Evolutionary conservation across 495 filamentous ascomycete genomes (phyloP).

Genomic region (Parathielavia hyrcaniae): DNA sequence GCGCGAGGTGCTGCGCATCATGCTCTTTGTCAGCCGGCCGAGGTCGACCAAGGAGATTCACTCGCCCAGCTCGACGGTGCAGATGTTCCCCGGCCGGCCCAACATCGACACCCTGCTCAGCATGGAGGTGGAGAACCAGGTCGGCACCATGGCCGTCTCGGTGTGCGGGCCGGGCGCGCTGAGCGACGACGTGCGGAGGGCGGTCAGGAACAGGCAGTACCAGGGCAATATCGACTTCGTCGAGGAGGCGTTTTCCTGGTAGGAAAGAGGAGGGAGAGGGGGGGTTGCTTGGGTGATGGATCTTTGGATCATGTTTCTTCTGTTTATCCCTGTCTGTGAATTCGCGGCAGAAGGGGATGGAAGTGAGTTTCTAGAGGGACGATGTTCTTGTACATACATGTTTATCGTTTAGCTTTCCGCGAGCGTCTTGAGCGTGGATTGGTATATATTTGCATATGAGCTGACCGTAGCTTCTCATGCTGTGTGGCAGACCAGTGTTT

Average conservation of each 20-base stretch:
- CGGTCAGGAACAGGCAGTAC: slow-evolving; percentile 59
- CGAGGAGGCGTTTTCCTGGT: slow-evolving; percentile 94
- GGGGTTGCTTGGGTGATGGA: background rate
- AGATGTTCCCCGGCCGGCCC: slow-evolving; percentile 70
- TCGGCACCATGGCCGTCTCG: slow-evolving; percentile 77
- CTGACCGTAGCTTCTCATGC: background rate
- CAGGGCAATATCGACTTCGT: slow-evolving; percentile 75
- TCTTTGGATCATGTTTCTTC: background rate
- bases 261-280: slow-evolving; percentile 19
- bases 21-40: slow-evolving; percentile 86
- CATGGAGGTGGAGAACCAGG: slow-evolving; percentile 65
- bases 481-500: background rate
- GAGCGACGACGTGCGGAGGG: slow-evolving; percentile 76
- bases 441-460: slow-evolving; percentile 8
- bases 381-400: slow-evolving; percentile 15
- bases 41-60: slow-evolving; percentile 72
- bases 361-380: background rate
- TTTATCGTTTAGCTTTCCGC: background rate
- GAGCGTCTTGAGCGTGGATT: background rate
- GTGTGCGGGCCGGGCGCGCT: slow-evolving; percentile 88
- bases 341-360: background rate
- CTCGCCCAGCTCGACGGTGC: slow-evolving; percentile 71
- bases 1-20: slow-evolving; percentile 72
- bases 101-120: slow-evolving; percentile 66
- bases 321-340: background rate